These are phyloP conservation scores for Scheffersomyces illinoinensis DNA, from an alignment of 1,139 yeast genomes.

Conservation along the genomic window DNA sequence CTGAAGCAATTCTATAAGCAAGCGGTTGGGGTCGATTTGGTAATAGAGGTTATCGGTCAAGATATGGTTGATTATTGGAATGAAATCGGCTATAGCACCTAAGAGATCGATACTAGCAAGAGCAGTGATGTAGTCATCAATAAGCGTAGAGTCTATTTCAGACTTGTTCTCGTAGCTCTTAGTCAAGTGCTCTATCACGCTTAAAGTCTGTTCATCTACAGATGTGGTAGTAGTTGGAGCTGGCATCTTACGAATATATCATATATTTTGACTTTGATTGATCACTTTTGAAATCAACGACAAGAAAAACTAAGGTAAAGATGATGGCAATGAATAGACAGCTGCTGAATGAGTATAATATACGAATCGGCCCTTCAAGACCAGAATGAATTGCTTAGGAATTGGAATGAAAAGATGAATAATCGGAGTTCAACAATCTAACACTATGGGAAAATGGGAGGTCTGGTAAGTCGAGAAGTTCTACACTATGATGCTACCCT, in stretches of 20 bases:
- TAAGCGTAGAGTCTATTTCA: neutral
- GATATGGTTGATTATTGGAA: slow-evolving; percentile 2
- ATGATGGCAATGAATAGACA: no score
- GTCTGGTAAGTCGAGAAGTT: neutral
- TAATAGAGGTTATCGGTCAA: slow-evolving; percentile 10
- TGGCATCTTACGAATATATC: neutral
- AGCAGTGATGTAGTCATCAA: neutral
- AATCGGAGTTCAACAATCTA: no score
- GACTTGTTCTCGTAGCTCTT: neutral
- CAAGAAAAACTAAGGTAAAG: no score
- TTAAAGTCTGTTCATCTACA: neutral
- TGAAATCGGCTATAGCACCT: neutral
- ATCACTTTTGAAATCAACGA: neutral
- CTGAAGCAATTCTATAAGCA: slow-evolving; percentile 22
- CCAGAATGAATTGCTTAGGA: no score
- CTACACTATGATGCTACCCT: neutral
- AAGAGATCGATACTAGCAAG: neutral
- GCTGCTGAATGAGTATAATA: no score
- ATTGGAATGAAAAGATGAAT: no score
- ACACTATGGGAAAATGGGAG: neutral
- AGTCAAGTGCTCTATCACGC: neutral
- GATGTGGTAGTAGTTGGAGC: neutral
- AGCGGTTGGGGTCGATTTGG: slow-evolving; percentile 22
- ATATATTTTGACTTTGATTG: no score
- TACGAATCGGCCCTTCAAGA: no score